Evolutionary conservation across 2,329 filamentous ascomycete species (phyloP), one percentile per base, ranked within the genome.

Genomic region (Exophiala dermatitidis): DNA sequence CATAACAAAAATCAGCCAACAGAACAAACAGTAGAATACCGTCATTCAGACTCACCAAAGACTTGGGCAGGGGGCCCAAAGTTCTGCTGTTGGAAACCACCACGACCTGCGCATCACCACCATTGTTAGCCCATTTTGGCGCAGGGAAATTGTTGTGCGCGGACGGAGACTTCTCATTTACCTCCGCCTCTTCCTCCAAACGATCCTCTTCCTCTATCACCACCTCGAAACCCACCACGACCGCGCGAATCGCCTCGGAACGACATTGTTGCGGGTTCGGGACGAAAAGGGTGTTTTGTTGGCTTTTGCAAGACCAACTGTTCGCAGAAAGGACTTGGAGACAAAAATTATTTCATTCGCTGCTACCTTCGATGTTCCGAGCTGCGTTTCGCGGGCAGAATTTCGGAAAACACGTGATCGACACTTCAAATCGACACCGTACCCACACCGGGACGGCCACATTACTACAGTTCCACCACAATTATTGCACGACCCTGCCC

Each of bases 1-100:
- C 38, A 54, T 42, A 40, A 8, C 19, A 55, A 51, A 74, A 60
- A 73, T 70, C 51, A 59, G 62, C 46, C 31, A 48, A 45, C 19
- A 19, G 28, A 12, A 30, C 45, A 45, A 45, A 51, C 36, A 32
- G 33, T 9, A 58, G 5, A 46, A 44, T 32, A 46, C 46, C 19
- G 19, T 19, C 19, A 53, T n/a, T 34, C 8, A 36, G 49, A 64
- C 65, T 62, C 70, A 80, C 77, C 77, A 64, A 82, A 68, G 49
- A 85, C 81, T 54, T 76, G 71, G 53, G 79, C 78, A 57, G 82
- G 82, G 58, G 82, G 82, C 46, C 82, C 82, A 66, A 78, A 80
- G 55, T 82, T 80, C 62, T 74, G 76, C 60, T 73, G 76, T 60
- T 80, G 77, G 67, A 78, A 83, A 54, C 81, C 81, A 59, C 82